Evolutionary conservation across 768 basidiomycete genomes (phyloP).

Genomic region (Leccinum variicolor): DNA sequence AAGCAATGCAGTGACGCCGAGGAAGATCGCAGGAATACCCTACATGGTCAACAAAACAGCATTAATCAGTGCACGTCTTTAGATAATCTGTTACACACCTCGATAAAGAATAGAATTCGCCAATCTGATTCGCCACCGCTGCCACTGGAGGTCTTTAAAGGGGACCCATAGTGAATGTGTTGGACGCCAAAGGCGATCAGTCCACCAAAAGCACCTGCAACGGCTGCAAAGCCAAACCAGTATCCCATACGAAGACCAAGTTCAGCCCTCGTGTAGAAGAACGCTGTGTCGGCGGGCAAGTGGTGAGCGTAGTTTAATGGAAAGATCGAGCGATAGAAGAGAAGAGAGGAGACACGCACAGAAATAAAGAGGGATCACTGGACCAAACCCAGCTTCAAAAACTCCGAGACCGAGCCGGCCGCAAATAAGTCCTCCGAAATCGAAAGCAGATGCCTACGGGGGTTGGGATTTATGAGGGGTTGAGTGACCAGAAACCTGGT

Average conservation of each 20-base stretch:
- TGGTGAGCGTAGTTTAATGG: conserved; percentile 35
- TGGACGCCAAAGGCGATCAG: conserved; percentile 78
- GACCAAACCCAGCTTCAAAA: conserved; percentile 78
- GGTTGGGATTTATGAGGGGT: conserved; percentile 32
- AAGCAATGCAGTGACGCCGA: conserved; percentile 55
- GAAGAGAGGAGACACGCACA: conserved; percentile 50
- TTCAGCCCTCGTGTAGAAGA: conserved; percentile 75
- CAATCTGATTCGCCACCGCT: conserved; percentile 30
- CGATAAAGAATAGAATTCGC: conserved; percentile 61
- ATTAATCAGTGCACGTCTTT: conserved; percentile 29
- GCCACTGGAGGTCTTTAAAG: conserved; percentile 19
- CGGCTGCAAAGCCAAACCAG: conserved; percentile 83
- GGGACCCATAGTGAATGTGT: conserved; percentile 48
- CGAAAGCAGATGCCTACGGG: conserved; percentile 55
- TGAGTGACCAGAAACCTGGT: conserved; percentile 65
- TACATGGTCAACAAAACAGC: conserved; percentile 16
- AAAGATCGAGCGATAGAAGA: not conserved
- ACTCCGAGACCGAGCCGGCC: conserved; percentile 64
- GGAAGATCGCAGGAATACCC: conserved; percentile 65
- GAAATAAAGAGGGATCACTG: conserved; percentile 74
- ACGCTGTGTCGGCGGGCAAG: conserved; percentile 41
- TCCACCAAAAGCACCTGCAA: conserved; percentile 82
- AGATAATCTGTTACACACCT: conserved; percentile 36
- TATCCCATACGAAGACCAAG: conserved; percentile 75
- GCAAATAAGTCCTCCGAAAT: conserved; percentile 55